phyloP scores from a whole-genome alignment of 23 red algal species.

The Cyanidiococcus yangmingshanensis region DNA sequence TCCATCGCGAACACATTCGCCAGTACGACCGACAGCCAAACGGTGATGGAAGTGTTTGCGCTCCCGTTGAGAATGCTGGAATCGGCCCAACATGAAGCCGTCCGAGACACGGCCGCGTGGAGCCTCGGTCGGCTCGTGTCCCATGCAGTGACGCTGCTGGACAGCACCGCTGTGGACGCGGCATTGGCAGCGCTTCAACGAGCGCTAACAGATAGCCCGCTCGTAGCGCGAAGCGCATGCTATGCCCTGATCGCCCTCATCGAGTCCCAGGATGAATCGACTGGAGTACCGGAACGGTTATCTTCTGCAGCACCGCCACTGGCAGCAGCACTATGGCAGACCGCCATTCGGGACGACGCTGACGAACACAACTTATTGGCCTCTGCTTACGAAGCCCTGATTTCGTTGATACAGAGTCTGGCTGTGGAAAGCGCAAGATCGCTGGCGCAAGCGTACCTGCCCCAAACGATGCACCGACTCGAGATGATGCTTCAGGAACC shows the following conservation, averaged over 20 bases:
- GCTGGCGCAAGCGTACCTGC: conserved; percentile 37
- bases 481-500: conserved; percentile 43
- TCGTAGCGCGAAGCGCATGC: conserved; percentile 22
- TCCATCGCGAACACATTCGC: conserved; percentile 33
- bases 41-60: conserved; percentile 49
- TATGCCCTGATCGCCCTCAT: conserved; percentile 46
- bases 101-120: conserved; percentile 93
- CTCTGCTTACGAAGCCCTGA: conserved; percentile 81
- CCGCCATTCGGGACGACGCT: conserved; percentile 57
- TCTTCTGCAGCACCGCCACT: conserved; percentile 21
- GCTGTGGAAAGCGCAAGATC: conserved; percentile 30
- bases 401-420: conserved; percentile 42
- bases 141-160: conserved; percentile 14
- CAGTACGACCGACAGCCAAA: conserved; percentile 14
- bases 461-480: conserved; percentile 50
- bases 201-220: conserved; percentile 23
- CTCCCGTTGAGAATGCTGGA: conserved; percentile 51
- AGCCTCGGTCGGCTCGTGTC: conserved; percentile 58
- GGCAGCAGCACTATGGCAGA: background rate
- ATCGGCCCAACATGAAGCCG: conserved; percentile 44
- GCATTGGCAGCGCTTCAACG: background rate
- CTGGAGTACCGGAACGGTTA: conserved; percentile 28
- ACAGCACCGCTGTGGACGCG: background rate
- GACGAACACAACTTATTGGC: conserved; percentile 54
- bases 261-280: conserved; percentile 30